Base-by-base conservation (phyloP, 768 basidiomycete genomes). In the Scleroderma bovista region DNA sequence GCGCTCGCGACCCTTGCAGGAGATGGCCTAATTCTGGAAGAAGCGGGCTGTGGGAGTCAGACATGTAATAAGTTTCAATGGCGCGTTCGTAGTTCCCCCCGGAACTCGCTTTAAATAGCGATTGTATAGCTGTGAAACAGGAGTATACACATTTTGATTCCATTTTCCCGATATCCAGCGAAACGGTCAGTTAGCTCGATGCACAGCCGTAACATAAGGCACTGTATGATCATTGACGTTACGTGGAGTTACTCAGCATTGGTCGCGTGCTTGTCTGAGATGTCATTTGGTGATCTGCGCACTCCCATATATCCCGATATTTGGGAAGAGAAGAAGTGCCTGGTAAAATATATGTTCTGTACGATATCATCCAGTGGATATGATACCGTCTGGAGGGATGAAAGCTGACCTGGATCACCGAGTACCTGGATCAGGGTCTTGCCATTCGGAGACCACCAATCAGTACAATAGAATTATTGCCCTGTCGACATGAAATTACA, bases 241-340 rank as follows among this genome's bases (percentile, higher is more conserved):
- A 51, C 17, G 24, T 34, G 22, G 36, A 39, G 6, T 46, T 13
- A 13, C 5, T 54, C n/a, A 54, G 17, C 5, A 42, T 19, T 10
- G 29, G 34, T n/a, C n/a, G n/a, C n/a, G n/a, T 19, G 20, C 29
- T 24, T 10, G 34, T 23, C 24, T 29, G 39, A 11, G 9, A 33
- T n/a, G 15, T 48, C 46, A 22, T 36, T 17, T 40, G 24, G 44
- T 16, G 29, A 17, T 83, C 57, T 53, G 86, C 80, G 83, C 77
- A 67, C 92, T 94, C 2, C 88, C 93, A 53, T 88, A 94, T 45
- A 94, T 78, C 45, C 80, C 72, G 44, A 91, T 74, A 43, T 82
- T 75, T 32, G 79, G 69, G 61, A 95, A 95, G 34, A 72, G 68
- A 0, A 72, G 50, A 34, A 95, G 73, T 4, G 81, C 85, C 54